phyloP scores from a whole-genome alignment of 257 asterid genomes.

The Jasminum sambac region DNA sequence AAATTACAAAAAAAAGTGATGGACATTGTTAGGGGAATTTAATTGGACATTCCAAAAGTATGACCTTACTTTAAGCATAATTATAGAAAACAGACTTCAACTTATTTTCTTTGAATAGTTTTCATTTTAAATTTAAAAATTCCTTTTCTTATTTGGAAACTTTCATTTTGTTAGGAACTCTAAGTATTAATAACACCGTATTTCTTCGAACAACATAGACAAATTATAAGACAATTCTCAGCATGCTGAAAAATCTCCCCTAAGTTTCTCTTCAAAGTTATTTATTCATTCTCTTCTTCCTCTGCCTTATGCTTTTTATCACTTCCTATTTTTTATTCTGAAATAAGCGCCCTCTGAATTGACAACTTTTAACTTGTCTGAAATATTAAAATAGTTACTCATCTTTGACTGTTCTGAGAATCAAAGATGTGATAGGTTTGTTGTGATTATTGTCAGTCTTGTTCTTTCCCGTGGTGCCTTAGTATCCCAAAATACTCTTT shows the following conservation, averaged over 20 bases:
- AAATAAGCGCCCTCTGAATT: not conserved
- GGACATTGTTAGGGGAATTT: not conserved
- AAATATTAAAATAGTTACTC: not conserved
- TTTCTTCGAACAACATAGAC: not conserved
- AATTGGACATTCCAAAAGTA: not conserved
- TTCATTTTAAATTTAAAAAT: not conserved
- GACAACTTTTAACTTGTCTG: not conserved
- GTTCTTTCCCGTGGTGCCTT: not conserved
- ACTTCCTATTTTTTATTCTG: not conserved
- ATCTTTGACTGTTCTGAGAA: not conserved
- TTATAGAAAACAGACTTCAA: not conserved
- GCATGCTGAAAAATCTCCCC: not conserved
- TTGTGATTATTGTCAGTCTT: not conserved
- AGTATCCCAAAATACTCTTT: not conserved
- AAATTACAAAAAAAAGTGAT: not conserved
- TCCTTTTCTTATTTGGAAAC: not conserved
- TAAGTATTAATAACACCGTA: not conserved
- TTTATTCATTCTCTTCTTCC: not conserved
- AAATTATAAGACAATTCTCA: not conserved
- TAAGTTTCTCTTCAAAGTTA: not conserved
- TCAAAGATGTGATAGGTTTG: not conserved
- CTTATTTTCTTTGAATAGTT: not conserved
- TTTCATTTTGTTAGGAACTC: too few species aligned
- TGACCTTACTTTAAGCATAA: not conserved
- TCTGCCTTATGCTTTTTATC: not conserved